A percentile compares a stretch with the other conserved stretches of the same genome.
Evolutionary conservation across 108 stramenopile genomes (phyloP).

Genomic region (Thalassiosira profunda): DNA sequence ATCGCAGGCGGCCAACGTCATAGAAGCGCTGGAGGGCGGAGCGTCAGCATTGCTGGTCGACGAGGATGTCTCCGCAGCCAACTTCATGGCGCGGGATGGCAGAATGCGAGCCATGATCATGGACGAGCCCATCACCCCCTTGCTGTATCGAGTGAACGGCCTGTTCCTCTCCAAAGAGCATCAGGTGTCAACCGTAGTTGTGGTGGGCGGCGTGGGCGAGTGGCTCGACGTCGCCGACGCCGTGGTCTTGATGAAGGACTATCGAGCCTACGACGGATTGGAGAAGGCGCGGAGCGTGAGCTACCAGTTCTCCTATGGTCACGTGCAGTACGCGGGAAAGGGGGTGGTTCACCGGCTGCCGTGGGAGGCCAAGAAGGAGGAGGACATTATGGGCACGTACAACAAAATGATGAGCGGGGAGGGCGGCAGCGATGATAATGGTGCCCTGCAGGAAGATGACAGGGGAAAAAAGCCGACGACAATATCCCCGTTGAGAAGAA

Average conservation of each 20-base stretch:
- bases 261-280: slow-evolving; percentile 83
- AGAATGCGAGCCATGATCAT: slow-evolving; percentile 93
- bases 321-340: slow-evolving; percentile 91
- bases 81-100: slow-evolving; percentile 97
- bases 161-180: slow-evolving; percentile 62
- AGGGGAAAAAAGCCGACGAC: slow-evolving; percentile 59
- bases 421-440: not conserved
- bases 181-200: slow-evolving; percentile 90
- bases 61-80: slow-evolving; percentile 96
- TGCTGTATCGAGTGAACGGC: slow-evolving; percentile 92
- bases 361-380: slow-evolving; percentile 62
- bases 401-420: not conserved
- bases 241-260: slow-evolving; percentile 91
- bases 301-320: slow-evolving; percentile 86
- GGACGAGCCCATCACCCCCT: slow-evolving; percentile 95
- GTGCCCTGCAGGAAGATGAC: slow-evolving; percentile 7
- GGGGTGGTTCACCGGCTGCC: slow-evolving; percentile 90
- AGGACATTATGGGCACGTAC: no score
- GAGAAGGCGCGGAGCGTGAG: slow-evolving; percentile 84
- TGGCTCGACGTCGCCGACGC: slow-evolving; percentile 95
- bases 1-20: slow-evolving; percentile 92
- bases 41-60: slow-evolving; percentile 87
- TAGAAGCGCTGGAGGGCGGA: slow-evolving; percentile 93
- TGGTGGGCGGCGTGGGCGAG: slow-evolving; percentile 98
- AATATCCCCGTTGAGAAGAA: slow-evolving; percentile 50